These are phyloP conservation scores for Puccinellia tenuiflora DNA, from an alignment of 176 grass and related monocot genomes.

Conservation along the genomic window DNA sequence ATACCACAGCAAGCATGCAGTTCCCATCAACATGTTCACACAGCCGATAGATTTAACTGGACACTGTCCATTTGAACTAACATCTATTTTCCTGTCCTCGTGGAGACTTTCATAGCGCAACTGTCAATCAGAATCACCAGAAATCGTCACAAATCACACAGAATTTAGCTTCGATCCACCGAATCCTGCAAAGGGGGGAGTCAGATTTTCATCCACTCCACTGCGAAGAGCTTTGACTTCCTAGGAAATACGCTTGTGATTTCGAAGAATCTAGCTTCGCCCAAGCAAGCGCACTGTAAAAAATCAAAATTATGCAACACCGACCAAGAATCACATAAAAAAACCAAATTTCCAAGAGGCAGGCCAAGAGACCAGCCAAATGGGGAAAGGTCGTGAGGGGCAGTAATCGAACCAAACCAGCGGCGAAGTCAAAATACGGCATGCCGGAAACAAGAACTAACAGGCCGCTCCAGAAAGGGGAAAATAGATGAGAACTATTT, in stretches of 20 bases:
- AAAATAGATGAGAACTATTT: background rate
- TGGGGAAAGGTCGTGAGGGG: background rate
- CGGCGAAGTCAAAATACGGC: background rate
- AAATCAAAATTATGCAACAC: conserved; percentile 3
- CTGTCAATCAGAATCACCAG: background rate
- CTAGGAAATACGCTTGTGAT: conserved; percentile 1
- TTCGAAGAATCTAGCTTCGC: background rate
- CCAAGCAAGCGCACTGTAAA: background rate
- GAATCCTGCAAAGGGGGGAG: conserved; percentile 17
- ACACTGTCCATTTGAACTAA: background rate
- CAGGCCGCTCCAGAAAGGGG: conserved; percentile 2
- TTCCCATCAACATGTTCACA: conserved; percentile 8
- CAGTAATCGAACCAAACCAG: background rate
- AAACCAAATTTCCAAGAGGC: background rate
- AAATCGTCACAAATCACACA: background rate
- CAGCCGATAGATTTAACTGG: background rate
- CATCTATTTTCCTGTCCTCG: background rate
- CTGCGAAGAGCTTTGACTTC: background rate
- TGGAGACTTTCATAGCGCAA: background rate
- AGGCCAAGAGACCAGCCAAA: background rate
- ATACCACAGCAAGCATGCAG: conserved; percentile 6
- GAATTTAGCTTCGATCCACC: conserved; percentile 2
- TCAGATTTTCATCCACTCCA: conserved; percentile 2
- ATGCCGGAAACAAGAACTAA: conserved; percentile 16
- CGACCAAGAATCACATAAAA: conserved; percentile 2